Conservation (phyloP, 192 early-diverging fungal genomes). For the Entomortierella lignicola region DNA sequence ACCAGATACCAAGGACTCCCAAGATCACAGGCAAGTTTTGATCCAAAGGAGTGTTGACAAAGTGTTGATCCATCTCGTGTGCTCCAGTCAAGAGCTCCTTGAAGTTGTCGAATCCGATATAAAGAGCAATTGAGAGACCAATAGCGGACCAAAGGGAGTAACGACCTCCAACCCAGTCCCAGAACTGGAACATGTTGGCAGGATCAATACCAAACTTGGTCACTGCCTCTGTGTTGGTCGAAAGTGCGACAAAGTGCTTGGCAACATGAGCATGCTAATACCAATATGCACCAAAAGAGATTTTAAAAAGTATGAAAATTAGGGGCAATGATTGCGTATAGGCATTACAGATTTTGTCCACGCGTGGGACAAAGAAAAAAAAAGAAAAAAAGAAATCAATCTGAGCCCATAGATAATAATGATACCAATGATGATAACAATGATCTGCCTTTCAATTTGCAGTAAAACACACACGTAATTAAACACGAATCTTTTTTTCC, state of each 20-base stretch:
- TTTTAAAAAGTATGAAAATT: too few species aligned
- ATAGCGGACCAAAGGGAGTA: conserved; percentile 99
- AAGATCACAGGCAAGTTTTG: conserved; percentile 94
- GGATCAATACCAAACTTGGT: conserved; percentile 92
- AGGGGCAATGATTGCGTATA: neutral
- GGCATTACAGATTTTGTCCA: too few species aligned
- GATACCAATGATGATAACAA: too few species aligned
- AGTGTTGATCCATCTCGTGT: conserved; percentile 98
- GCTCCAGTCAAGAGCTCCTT: conserved; percentile 88
- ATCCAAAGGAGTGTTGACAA: conserved; percentile 89
- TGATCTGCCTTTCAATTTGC: too few species aligned
- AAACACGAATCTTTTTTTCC: too few species aligned
- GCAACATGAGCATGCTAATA: conserved; percentile 83
- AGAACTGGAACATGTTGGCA: conserved; percentile 99
- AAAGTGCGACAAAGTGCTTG: conserved; percentile 99
- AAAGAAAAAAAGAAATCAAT: too few species aligned
- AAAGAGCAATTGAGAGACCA: conserved; percentile 96
- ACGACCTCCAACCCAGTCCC: conserved; percentile 99
- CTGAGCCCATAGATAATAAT: too few species aligned
- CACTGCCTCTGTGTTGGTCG: conserved; percentile 92
- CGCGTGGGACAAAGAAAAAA: too few species aligned
- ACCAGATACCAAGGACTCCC: conserved; percentile 93
- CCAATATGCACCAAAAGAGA: neutral
- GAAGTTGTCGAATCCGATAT: conserved; percentile 96
- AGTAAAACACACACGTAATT: too few species aligned